phyloP scores from a whole-genome alignment of 169 alveolate genomes.

The Plasmodium coatneyi region DNA sequence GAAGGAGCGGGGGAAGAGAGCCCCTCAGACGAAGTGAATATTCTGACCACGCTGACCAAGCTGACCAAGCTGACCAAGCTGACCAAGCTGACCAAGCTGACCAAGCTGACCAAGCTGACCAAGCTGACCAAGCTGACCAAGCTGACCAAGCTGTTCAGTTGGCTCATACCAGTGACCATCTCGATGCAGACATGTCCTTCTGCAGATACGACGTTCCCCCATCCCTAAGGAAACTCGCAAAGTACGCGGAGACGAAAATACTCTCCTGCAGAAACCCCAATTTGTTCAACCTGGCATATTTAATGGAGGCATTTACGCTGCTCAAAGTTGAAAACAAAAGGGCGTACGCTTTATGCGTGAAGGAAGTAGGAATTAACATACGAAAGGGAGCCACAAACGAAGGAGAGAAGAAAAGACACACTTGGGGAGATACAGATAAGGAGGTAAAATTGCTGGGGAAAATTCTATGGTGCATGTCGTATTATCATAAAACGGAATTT shows the following conservation, averaged over 20 bases:
- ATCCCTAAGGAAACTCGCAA: constrained; percentile 30
- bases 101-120: neutral
- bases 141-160: neutral
- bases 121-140: neutral
- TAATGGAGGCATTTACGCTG: constrained; percentile 54
- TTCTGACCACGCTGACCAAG: too few relatives aligned
- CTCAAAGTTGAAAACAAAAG: constrained; percentile 62
- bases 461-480: constrained; percentile 75
- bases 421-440: constrained; percentile 1
- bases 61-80: neutral
- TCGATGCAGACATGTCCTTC: constrained; percentile 29
- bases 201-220: constrained; percentile 39
- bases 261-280: neutral
- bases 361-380: neutral
- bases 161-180: neutral
- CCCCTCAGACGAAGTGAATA: neutral
- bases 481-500: constrained; percentile 71
- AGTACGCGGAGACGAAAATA: constrained; percentile 20
- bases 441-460: constrained; percentile 47
- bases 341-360: constrained; percentile 2
- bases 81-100: neutral
- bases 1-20: neutral
- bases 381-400: neutral
- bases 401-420: constrained; percentile 4
- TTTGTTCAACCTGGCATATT: constrained; percentile 45